Evolutionary conservation across 805 yeast genomes (phyloP).

Genomic region (Yamadazyma philogaea): DNA sequence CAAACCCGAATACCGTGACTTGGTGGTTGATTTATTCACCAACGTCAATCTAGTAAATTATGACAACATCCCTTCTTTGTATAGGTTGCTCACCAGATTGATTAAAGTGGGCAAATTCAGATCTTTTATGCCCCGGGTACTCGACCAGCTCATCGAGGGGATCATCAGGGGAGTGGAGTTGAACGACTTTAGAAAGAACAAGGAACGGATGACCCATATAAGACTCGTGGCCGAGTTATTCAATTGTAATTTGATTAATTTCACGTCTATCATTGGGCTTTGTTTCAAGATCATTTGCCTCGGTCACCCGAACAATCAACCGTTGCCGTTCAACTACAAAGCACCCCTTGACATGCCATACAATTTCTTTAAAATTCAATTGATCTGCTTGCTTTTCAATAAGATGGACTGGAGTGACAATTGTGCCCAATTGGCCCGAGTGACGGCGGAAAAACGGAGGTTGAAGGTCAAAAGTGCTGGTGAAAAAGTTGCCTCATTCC

Average conservation of each 20-base stretch:
- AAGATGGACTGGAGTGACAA: neutral
- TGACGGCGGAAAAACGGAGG: neutral
- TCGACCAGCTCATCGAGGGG: constrained; percentile 67
- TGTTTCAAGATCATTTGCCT: constrained; percentile 55
- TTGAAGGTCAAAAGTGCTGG: constrained; percentile 4
- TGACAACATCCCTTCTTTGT: constrained; percentile 35
- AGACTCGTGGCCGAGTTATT: constrained; percentile 58
- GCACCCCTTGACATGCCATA: constrained; percentile 58
- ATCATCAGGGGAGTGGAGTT: constrained; percentile 63
- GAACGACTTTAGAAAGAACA: constrained; percentile 55
- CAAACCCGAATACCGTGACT: constrained; percentile 24
- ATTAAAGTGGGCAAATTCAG: constrained; percentile 26
- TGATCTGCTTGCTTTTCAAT: constrained; percentile 31
- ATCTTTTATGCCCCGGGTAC: constrained; percentile 40
- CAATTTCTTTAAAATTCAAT: constrained; percentile 68
- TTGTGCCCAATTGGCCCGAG: neutral
- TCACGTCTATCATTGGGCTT: constrained; percentile 47
- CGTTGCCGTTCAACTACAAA: constrained; percentile 46
- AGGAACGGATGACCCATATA: constrained; percentile 59
- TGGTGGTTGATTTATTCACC: constrained; percentile 43
- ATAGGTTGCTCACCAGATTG: constrained; percentile 15
- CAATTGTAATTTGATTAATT: constrained; percentile 45
- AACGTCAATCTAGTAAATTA: constrained; percentile 61
- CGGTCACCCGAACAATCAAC: constrained; percentile 61
- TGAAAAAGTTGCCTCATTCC: constrained; percentile 28